phyloP scores from a whole-genome alignment of 2,329 filamentous ascomycete species.

The Daldinia eschscholtzii region DNA sequence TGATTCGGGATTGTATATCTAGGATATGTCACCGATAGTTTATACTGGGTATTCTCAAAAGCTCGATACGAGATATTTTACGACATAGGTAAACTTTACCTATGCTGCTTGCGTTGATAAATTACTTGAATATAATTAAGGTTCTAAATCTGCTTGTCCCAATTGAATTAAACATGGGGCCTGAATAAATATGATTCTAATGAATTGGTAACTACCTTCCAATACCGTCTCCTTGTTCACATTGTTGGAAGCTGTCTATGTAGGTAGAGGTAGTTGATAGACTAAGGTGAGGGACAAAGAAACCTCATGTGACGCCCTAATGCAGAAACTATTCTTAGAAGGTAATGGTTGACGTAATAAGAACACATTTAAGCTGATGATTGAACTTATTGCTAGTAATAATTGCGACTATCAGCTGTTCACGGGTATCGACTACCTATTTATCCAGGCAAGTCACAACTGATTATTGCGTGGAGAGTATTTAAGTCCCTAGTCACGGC shows the following conservation, averaged over 20 bases:
- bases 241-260: neutral
- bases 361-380: neutral
- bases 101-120: neutral
- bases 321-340: neutral
- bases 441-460: neutral
- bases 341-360: neutral
- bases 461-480: neutral
- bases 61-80: neutral
- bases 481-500: neutral
- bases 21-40: neutral
- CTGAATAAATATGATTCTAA: neutral
- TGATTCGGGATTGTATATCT: neutral
- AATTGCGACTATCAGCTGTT: no score
- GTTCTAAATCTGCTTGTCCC: neutral
- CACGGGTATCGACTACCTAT: neutral
- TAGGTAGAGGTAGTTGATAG: neutral
- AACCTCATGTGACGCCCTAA: neutral
- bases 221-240: neutral
- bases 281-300: neutral
- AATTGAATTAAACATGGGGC: neutral
- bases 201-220: neutral
- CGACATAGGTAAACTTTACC: neutral
- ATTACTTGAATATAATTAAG: neutral
- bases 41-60: neutral
- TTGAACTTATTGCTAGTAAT: neutral